Evolutionary conservation across 2,329 filamentous ascomycete genomes (phyloP).

Genomic region (Lizonia empirigonia): DNA sequence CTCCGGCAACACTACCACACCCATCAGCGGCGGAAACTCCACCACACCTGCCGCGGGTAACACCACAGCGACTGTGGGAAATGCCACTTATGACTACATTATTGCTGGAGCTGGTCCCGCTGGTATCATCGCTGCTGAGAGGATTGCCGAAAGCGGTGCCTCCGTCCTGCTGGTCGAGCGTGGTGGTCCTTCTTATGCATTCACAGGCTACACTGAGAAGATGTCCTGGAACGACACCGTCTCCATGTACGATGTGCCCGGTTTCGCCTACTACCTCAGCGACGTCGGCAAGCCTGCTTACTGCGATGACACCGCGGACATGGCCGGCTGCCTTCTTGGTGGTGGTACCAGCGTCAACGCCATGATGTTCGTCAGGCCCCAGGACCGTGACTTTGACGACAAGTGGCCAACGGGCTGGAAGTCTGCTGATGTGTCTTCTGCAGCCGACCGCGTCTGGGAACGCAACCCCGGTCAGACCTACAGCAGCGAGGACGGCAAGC

Average conservation of each 20-base stretch:
- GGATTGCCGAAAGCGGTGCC: conserved; percentile 66
- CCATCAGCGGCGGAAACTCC: conserved; percentile 33
- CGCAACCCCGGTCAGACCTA: conserved; percentile 71
- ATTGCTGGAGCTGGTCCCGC: conserved; percentile 66
- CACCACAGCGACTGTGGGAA: conserved; percentile 41
- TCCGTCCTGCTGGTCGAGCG: conserved; percentile 64
- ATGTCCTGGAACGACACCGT: conserved; percentile 44
- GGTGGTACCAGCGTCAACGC: conserved; percentile 70
- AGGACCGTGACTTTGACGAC: conserved; percentile 66
- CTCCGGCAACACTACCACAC: conserved; percentile 34
- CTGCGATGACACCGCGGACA: conserved; percentile 71
- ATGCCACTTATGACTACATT: conserved; percentile 64
- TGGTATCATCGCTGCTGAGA: conserved; percentile 63
- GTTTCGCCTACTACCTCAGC: conserved; percentile 43
- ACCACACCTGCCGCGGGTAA: conserved; percentile 35
- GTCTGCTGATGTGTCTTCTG: conserved; percentile 62
- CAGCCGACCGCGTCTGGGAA: conserved; percentile 68
- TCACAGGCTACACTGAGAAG: conserved; percentile 36
- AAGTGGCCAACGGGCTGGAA: conserved; percentile 77
- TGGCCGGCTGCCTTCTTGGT: conserved; percentile 72
- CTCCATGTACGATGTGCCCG: conserved; percentile 48
- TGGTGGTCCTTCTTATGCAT: conserved; percentile 45
- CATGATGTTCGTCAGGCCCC: conserved; percentile 51
- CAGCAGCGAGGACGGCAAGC: conserved; percentile 68
- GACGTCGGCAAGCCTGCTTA: conserved; percentile 36